A percentile compares a stretch with the other conserved stretches of the same genome.
Conservation (phyloP, 108 stramenopile genomes). For the Epithemia pelagica region DNA sequence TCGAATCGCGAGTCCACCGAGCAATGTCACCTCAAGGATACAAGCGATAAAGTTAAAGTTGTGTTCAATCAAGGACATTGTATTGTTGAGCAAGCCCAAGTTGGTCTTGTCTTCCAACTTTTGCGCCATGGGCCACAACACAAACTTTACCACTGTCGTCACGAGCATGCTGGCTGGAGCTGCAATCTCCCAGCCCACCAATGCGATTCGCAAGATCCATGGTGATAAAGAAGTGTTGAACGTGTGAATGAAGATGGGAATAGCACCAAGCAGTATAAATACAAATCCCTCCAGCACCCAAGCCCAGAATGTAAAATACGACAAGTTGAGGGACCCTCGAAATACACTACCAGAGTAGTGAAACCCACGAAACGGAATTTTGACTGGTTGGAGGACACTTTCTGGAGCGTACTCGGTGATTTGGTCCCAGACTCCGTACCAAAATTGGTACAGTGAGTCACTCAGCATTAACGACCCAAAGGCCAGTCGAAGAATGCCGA, state of each 20-base stretch:
- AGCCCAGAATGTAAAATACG: conserved; percentile 61
- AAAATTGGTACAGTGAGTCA: neutral
- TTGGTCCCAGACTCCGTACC: neutral
- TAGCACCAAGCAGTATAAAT: conserved; percentile 17
- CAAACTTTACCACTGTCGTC: conserved; percentile 19
- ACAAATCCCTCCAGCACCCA: conserved; percentile 57
- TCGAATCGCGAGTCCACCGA: conserved; percentile 29
- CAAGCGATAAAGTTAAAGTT: conserved; percentile 28
- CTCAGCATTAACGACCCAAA: neutral
- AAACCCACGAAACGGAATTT: conserved; percentile 13
- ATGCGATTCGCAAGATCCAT: conserved; percentile 18
- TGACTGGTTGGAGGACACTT: neutral
- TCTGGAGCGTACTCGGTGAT: neutral
- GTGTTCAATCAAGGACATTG: conserved; percentile 18
- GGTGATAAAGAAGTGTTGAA: neutral
- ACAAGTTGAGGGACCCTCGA: conserved; percentile 22
- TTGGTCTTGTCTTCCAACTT: conserved; percentile 2
- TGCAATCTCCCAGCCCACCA: conserved; percentile 21
- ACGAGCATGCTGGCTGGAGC: conserved; percentile 22
- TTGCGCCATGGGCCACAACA: conserved; percentile 18
- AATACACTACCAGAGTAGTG: neutral
- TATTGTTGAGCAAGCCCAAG: neutral
- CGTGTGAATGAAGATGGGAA: neutral
- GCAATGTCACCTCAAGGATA: conserved; percentile 17
- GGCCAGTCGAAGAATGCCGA: neutral